A percentile compares a stretch with the other conserved stretches of the same genome.
These are phyloP conservation scores for Stachybotrys chlorohalonatus DNA, from an alignment of 2,329 filamentous ascomycete species.

Conservation along the genomic window DNA sequence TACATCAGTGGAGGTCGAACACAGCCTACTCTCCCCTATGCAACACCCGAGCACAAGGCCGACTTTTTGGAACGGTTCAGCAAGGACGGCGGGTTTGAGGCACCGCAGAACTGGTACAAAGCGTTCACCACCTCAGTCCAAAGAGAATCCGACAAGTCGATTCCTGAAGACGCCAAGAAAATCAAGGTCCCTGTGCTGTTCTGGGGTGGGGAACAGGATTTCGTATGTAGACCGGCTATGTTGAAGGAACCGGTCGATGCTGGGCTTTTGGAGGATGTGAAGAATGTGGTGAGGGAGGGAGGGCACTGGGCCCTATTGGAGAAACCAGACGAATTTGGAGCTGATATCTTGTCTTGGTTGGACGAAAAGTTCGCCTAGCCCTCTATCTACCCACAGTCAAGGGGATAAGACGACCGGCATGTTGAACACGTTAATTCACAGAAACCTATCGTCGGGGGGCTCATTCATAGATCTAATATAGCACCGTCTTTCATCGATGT, in stretches of 20 bases:
- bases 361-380: slow-evolving; percentile 2
- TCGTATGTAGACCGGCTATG: slow-evolving; percentile 12
- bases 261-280: slow-evolving; percentile 15
- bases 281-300: slow-evolving; percentile 12
- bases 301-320: slow-evolving; percentile 22
- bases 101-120: slow-evolving; percentile 18
- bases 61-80: slow-evolving; percentile 16
- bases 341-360: slow-evolving; percentile 11
- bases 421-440: not conserved
- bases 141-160: slow-evolving; percentile 9
- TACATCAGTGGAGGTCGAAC: slow-evolving; percentile 11
- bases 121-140: slow-evolving; percentile 8
- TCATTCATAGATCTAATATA: no score
- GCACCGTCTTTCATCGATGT: no score
- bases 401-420: not conserved
- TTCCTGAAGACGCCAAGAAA: slow-evolving; percentile 7
- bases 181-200: slow-evolving; percentile 16
- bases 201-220: slow-evolving; percentile 15
- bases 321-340: slow-evolving; percentile 14
- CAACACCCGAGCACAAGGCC: slow-evolving; percentile 11
- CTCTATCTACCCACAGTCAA: no score
- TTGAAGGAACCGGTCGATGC: slow-evolving; percentile 9
- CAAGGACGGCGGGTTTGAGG: slow-evolving; percentile 15
- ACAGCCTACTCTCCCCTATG: slow-evolving; percentile 14
- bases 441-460: no score